Conservation (phyloP, 225 moss, liverwort and hornwort species). For the Thuidium tamariscinum region DNA sequence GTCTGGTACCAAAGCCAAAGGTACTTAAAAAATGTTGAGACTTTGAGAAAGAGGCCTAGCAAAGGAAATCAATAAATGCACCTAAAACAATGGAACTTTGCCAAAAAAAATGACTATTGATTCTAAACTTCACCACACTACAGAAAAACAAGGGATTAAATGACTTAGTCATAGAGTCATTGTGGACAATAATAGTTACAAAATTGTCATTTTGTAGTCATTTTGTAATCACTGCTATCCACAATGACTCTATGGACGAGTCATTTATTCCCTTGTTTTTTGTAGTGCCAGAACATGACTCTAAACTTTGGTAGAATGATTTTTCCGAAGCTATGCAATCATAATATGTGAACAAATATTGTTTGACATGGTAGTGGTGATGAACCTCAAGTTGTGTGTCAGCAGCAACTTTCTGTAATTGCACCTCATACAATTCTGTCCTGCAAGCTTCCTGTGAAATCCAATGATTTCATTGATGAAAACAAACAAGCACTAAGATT, state of each 20-base stretch:
- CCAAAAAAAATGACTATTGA: background rate
- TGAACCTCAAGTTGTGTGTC: conserved; percentile 31
- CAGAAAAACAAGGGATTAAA: too few species aligned
- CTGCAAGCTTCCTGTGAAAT: conserved; percentile 12
- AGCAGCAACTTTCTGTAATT: conserved; percentile 18
- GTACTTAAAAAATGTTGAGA: background rate
- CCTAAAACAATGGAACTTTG: background rate
- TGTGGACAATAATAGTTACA: too few species aligned
- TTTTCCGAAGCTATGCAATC: background rate
- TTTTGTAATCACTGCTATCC: too few species aligned
- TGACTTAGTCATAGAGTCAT: too few species aligned
- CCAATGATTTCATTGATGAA: background rate
- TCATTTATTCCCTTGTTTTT: too few species aligned
- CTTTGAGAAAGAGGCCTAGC: background rate
- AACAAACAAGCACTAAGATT: background rate
- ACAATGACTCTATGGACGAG: too few species aligned
- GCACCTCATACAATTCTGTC: conserved; percentile 12
- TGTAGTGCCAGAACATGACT: background rate
- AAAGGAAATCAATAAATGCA: background rate
- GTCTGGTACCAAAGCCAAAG: background rate
- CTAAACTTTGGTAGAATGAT: background rate
- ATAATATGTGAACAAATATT: background rate
- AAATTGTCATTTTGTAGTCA: too few species aligned
- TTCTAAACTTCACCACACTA: background rate
- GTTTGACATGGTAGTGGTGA: background rate